A percentile compares a stretch with the other conserved stretches of the same genome.
These are phyloP conservation scores for Penicillium sp. DNA, from an alignment of 2,329 filamentous ascomycete species.

Conservation along the genomic window DNA sequence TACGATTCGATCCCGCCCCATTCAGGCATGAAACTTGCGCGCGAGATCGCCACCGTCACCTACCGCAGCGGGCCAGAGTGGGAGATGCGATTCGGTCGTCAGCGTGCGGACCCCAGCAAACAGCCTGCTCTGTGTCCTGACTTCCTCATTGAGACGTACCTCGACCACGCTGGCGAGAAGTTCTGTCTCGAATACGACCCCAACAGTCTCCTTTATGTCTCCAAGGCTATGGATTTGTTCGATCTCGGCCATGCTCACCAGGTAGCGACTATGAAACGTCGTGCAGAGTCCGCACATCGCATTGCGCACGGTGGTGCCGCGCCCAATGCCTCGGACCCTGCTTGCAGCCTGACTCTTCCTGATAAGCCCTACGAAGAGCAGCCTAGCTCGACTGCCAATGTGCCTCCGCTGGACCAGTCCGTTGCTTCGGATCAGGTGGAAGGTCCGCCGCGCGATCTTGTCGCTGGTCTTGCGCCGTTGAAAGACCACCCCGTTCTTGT, in stretches of 20 bases:
- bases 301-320: conserved; percentile 49
- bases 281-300: conserved; percentile 58
- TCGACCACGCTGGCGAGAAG: conserved; percentile 97
- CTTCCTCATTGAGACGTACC: conserved; percentile 95
- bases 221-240: conserved; percentile 98
- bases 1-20: conserved; percentile 86
- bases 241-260: conserved; percentile 76
- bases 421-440: conserved; percentile 23
- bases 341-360: conserved; percentile 79
- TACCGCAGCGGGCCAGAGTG: conserved; percentile 96
- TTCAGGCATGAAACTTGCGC: conserved; percentile 93
- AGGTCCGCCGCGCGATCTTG: conserved; percentile 70
- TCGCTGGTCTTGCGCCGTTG: conserved; percentile 68
- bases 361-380: conserved; percentile 84
- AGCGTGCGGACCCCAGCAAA: conserved; percentile 77
- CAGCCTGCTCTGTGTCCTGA: conserved; percentile 94
- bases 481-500: conserved; percentile 78
- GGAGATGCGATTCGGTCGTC: conserved; percentile 88
- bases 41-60: conserved; percentile 95
- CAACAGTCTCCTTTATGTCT: conserved; percentile 92
- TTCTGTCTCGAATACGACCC: conserved; percentile 96
- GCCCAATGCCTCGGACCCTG: conserved; percentile 41
- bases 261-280: conserved; percentile 57
- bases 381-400: conserved; percentile 50
- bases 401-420: conserved; percentile 32